Conservation (phyloP, 108 stramenopile genomes). For the Fragilariopsis cylindrus region DNA sequence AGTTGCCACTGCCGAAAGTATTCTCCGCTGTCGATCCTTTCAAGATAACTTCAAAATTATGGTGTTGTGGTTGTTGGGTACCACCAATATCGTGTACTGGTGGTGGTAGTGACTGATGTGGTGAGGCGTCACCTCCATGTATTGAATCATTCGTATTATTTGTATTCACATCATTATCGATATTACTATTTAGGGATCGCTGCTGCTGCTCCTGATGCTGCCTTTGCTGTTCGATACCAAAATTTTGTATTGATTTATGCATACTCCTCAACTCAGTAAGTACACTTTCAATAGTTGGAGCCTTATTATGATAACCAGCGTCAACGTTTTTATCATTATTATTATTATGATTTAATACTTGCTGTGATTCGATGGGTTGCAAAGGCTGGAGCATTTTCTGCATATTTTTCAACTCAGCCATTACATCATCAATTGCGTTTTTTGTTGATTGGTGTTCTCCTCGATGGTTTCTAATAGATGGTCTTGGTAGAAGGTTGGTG, state of each 20-base stretch:
- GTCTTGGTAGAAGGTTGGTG: not conserved
- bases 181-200: no score
- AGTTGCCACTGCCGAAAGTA: no score
- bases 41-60: not conserved
- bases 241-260: not conserved
- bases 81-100: no score
- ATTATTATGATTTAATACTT: not conserved
- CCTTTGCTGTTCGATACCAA: not conserved
- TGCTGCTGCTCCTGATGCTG: not conserved
- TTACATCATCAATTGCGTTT: not conserved
- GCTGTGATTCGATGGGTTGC: not conserved
- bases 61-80: not conserved
- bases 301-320: not conserved
- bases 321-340: not conserved
- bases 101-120: not conserved
- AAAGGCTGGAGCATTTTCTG: not conserved
- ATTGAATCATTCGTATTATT: not conserved
- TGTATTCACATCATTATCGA: not conserved
- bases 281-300: not conserved
- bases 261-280: not conserved
- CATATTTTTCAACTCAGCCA: slow-evolving; percentile 10
- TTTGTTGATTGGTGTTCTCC: not conserved
- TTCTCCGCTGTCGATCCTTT: not conserved
- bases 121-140: not conserved
- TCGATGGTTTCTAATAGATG: not conserved